Conservation (phyloP, 129 eudicot species). For the Lactuca sativa region DNA sequence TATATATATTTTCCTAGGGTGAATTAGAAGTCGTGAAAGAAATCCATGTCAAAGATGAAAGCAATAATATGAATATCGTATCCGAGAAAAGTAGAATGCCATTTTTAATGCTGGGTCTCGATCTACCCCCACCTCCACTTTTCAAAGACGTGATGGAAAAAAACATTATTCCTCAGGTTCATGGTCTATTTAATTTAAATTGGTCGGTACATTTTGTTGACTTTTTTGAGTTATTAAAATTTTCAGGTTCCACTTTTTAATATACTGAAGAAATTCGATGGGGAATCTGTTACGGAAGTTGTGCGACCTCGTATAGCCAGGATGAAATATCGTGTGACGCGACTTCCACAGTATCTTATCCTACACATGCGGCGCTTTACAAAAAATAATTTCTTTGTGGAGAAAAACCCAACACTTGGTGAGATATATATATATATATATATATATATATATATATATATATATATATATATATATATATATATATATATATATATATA, state of each 20-base stretch:
- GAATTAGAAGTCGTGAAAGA: slow-evolving; percentile 94
- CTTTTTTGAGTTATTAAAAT: background rate
- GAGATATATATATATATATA: slow-evolving; percentile 15
- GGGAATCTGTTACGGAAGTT: slow-evolving; percentile 90
- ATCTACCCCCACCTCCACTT: slow-evolving; percentile 95
- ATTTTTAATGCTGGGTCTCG: slow-evolving; percentile 93
- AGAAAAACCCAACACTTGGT: slow-evolving; percentile 99
- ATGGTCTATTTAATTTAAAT: slow-evolving; percentile 4
- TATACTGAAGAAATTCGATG: slow-evolving; percentile 95
- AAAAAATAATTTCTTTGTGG: slow-evolving; percentile 91
- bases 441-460: too few relatives aligned
- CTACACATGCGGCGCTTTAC: slow-evolving; percentile 98
- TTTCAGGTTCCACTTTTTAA: slow-evolving; percentile 93
- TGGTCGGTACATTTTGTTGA: slow-evolving; percentile 1
- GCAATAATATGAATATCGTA: slow-evolving; percentile 31
- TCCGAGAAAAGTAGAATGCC: slow-evolving; percentile 76
- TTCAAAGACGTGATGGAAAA: slow-evolving; percentile 94
- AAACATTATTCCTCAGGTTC: slow-evolving; percentile 93
- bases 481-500: background rate
- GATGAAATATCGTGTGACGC: slow-evolving; percentile 92
- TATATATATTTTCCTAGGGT: slow-evolving; percentile 43
- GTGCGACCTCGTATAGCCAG: slow-evolving; percentile 96
- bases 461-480: too few relatives aligned
- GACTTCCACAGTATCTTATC: slow-evolving; percentile 83
- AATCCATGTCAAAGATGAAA: slow-evolving; percentile 47